Base-by-base conservation (phyloP, 306 rosid genomes). In the Rosa rugosa region DNA sequence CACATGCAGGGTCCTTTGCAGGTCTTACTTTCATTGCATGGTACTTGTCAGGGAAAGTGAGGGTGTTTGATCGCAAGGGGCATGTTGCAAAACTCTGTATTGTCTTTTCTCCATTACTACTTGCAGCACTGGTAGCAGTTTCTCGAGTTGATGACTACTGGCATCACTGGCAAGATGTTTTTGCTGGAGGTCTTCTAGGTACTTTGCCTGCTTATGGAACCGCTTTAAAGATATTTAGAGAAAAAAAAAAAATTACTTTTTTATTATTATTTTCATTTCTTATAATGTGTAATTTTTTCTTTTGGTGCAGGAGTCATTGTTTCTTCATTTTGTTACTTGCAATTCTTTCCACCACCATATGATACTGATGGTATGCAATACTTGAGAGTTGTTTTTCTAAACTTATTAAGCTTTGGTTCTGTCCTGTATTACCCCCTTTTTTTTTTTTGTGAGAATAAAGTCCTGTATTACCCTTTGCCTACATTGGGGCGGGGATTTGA, bases 111-210 rank as follows among this genome's bases (percentile, higher is more conserved):
- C 97, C 99, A 12, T 6, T 94, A 69, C 97, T 94, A 65, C 22
- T 84, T 85, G 97, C 97, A 4, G 87, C 97, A 57, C 76, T 94
- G 68, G 82, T 94, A 75, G 97, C 75, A 46, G 93, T 94, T 68
- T 90, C 99, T 69, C 97, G 97, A 68, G 93, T 94, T 79, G 99
- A 94, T 84, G 97, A 94, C 83, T 94, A 94, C 84, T 91, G 97
- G 97, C 99, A 94, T 89, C 97, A 94, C 77, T 91, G 97, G 98
- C 92, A 89, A 81, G 97, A 94, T 76, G 97, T 92, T 78, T 90
- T 91, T 83, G 88, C 97, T 57, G 97, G 97, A 51, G 90, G 85
- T 81, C 95, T 94, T 74, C 69, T 94, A 73, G 97, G 98, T 94
- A 62, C 54, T 77, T 36, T 40, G 44, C 18, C 72, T 1, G 2